phyloP scores from a whole-genome alignment of 2,329 filamentous ascomycete species.

The Metarhizium humberi region DNA sequence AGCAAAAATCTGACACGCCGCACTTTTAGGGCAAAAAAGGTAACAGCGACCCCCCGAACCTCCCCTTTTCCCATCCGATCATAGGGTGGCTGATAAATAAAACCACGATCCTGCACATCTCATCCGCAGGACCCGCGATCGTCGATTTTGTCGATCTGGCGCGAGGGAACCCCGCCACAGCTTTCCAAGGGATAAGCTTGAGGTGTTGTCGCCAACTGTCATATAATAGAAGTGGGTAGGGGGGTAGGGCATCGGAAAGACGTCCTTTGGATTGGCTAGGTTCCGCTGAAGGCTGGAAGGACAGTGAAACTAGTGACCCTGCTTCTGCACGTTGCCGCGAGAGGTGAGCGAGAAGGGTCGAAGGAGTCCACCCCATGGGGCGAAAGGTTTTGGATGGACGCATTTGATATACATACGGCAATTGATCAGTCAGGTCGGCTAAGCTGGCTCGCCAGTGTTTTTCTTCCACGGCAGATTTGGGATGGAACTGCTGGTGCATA shows the following conservation, averaged over 20 bases:
- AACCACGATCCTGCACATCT: not conserved
- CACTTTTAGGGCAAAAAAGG: not conserved
- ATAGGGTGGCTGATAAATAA: not conserved
- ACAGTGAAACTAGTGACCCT: not conserved
- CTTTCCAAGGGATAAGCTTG: not conserved
- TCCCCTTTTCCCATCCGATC: too few species aligned
- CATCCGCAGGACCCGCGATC: not conserved
- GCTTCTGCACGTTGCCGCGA: not conserved
- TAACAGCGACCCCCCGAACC: too few species aligned
- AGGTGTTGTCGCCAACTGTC: too few species aligned
- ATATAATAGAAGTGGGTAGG: not conserved
- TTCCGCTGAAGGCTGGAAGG: not conserved
- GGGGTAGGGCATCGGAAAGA: not conserved
- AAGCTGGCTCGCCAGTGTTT: too few species aligned
- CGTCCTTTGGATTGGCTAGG: not conserved
- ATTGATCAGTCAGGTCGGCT: too few species aligned
- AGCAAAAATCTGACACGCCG: not conserved
- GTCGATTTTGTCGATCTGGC: not conserved
- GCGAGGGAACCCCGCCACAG: not conserved
- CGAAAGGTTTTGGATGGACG: too few species aligned
- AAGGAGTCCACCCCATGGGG: too few species aligned
- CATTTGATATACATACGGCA: too few species aligned
- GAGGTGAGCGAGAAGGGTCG: not conserved
- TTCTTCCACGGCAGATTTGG: too few species aligned
- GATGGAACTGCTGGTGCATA: too few species aligned